Base-by-base conservation (phyloP, 495 filamentous ascomycete species). In the Daldinia grandis region DNA sequence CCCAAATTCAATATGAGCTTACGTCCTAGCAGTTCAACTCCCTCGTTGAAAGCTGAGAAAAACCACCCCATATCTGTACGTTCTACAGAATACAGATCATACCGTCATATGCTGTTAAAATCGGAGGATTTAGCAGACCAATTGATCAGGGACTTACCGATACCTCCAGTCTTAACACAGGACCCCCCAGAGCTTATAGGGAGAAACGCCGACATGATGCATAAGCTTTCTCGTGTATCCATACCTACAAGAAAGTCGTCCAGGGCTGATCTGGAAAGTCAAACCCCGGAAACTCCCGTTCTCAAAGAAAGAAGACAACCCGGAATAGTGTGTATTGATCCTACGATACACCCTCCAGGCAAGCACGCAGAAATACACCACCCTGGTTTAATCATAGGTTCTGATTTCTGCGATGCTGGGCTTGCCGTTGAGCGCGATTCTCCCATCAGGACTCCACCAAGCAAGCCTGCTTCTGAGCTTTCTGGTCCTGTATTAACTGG, bases 71-170 rank as follows among this genome's bases (percentile, higher is more conserved):
- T 31, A 35, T 76, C 75, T 10, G 33, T 62, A 28, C 67, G 47
- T 30, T 73, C 75, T 15, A 57, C 53, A 38, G 47, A 33, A 8
- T 69, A 64, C 14, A 66, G 58, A 33, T 60, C 50, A 58, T 49
- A 47, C 38, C 73, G 65, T 24, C 75, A 75, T 71, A 56, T 21
- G 4, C 51, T 77, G 30, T 44, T 75, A 51, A 74, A 72, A 49
- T 60, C 54, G 7, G 69, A 71, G 10, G n/a, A 38, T 60, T 31
- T 60, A 19, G 25, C 25, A 2, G 63, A 65, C 27, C 62, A 66
- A 9, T 37, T 50, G 14, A 44, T 59, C 12, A 73, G 70, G 54
- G 75, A 75, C 12, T 40, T 47, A 10, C 75, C 73, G 51, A 37
- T 72, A 44, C 73, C 73, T 50, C 70, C 75, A 17, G 40, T 74